Percentiles rank a stretch among this genome's conserved stretches.
Conservation (phyloP, 805 yeast species). For the Metschnikowia peoriensis region DNA sequence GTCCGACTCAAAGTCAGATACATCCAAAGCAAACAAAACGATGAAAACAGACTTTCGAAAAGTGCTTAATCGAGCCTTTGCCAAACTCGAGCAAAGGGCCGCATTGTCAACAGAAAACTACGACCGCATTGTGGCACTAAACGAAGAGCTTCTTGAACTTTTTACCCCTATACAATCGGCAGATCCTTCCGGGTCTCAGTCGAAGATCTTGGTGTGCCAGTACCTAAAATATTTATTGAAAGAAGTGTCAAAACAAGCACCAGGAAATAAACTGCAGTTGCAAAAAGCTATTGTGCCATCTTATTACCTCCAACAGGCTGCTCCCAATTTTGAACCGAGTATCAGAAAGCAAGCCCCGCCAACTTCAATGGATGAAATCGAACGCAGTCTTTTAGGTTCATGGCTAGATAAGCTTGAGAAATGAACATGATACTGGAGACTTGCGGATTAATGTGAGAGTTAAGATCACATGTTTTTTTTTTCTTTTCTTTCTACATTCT, state of each 20-base stretch:
- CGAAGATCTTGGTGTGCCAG: slow-evolving; percentile 36
- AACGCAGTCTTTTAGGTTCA: slow-evolving; percentile 36
- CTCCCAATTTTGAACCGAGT: neutral
- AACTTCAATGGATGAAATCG: slow-evolving; percentile 36
- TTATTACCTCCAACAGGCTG: slow-evolving; percentile 21
- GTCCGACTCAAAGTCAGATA: neutral
- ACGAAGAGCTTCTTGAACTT: slow-evolving; percentile 17
- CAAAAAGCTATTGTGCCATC: slow-evolving; percentile 35
- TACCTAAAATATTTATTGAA: slow-evolving; percentile 39
- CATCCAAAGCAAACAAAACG: slow-evolving; percentile 8
- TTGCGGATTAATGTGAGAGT: no score
- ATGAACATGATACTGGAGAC: neutral
- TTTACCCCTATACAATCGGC: slow-evolving; percentile 23
- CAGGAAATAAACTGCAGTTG: slow-evolving; percentile 16
- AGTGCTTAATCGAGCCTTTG: slow-evolving; percentile 19
- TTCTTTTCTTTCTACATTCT: neutral
- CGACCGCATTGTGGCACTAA: slow-evolving; percentile 23
- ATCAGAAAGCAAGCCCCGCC: slow-evolving; percentile 2
- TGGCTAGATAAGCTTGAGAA: slow-evolving; percentile 38
- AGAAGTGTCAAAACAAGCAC: slow-evolving; percentile 28
- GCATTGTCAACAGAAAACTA: slow-evolving; percentile 33
- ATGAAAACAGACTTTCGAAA: slow-evolving; percentile 20
- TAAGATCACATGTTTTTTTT: no score
- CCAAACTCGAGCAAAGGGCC: slow-evolving; percentile 33
- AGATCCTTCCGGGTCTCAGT: slow-evolving; percentile 19